Conservation (phyloP, 2,329 filamentous ascomycete species). For the Colletotrichum abscissum region DNA sequence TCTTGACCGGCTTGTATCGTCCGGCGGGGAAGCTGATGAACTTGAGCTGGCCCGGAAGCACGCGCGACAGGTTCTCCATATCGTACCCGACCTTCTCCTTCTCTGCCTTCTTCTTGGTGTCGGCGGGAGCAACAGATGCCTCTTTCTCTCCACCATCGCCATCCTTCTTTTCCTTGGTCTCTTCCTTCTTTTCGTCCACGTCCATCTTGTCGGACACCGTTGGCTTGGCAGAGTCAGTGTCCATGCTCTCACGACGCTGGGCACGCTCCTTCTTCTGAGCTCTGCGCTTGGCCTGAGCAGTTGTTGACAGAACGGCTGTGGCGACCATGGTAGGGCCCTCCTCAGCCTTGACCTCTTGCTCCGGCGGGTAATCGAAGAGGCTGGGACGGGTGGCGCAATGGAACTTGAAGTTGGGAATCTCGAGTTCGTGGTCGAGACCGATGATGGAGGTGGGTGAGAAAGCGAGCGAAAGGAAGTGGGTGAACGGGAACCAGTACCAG, state of each 20-base stretch:
- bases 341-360: slow-evolving; percentile 94
- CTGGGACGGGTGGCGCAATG: slow-evolving; percentile 94
- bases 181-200: slow-evolving; percentile 73
- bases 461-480: slow-evolving; percentile 94
- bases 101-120: slow-evolving; percentile 88
- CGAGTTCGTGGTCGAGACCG: slow-evolving; percentile 91
- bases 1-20: slow-evolving; percentile 90
- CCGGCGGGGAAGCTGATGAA: slow-evolving; percentile 93
- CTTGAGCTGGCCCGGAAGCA: slow-evolving; percentile 92
- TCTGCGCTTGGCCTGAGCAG: slow-evolving; percentile 94
- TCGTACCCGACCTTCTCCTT: slow-evolving; percentile 98
- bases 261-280: slow-evolving; percentile 95
- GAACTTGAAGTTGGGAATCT: slow-evolving; percentile 95
- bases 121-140: slow-evolving; percentile 55
- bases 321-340: slow-evolving; percentile 94
- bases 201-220: slow-evolving; percentile 85
- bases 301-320: slow-evolving; percentile 95
- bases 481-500: slow-evolving; percentile 99
- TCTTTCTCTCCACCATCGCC: slow-evolving; percentile 63
- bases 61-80: slow-evolving; percentile 95
- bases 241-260: slow-evolving; percentile 92
- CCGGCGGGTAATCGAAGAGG: slow-evolving; percentile 97
- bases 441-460: slow-evolving; percentile 98
- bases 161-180: slow-evolving; percentile 72
- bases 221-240: slow-evolving; percentile 82